phyloP scores from a whole-genome alignment of 164 flowering plant species.

The Chimonanthus praecox region DNA sequence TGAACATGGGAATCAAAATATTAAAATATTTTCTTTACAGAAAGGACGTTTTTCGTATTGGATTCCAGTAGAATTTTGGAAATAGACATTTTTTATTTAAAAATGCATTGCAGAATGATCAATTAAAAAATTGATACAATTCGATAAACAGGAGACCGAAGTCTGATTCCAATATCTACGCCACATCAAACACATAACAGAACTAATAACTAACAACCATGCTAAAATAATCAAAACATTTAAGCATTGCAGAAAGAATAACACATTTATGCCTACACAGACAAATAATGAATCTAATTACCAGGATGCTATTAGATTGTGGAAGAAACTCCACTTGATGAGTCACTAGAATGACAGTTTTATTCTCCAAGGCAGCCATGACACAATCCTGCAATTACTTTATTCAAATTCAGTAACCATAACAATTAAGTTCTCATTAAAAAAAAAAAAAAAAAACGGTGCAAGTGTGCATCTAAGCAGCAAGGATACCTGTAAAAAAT shows the following conservation, averaged over 20 bases:
- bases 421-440: background rate
- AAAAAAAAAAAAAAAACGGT: too few species aligned
- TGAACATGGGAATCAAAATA: too few species aligned
- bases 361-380: conserved; percentile 47
- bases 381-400: conserved; percentile 68
- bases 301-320: conserved; percentile 63
- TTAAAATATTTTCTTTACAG: too few species aligned
- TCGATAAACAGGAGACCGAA: too few species aligned
- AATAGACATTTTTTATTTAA: too few species aligned
- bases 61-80: too few species aligned
- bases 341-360: conserved; percentile 82
- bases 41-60: too few species aligned
- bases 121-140: too few species aligned
- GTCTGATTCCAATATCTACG: background rate
- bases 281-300: conserved; percentile 18
- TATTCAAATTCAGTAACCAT: conserved; percentile 3
- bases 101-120: too few species aligned
- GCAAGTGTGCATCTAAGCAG: too few species aligned
- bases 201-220: background rate
- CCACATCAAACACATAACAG: background rate
- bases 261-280: background rate
- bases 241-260: too few species aligned
- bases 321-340: conserved; percentile 92
- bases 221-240: background rate
- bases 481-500: too few species aligned